Evolutionary conservation across 2,329 filamentous ascomycete genomes (phyloP).

Genomic region (Apiospora pterosperma): DNA sequence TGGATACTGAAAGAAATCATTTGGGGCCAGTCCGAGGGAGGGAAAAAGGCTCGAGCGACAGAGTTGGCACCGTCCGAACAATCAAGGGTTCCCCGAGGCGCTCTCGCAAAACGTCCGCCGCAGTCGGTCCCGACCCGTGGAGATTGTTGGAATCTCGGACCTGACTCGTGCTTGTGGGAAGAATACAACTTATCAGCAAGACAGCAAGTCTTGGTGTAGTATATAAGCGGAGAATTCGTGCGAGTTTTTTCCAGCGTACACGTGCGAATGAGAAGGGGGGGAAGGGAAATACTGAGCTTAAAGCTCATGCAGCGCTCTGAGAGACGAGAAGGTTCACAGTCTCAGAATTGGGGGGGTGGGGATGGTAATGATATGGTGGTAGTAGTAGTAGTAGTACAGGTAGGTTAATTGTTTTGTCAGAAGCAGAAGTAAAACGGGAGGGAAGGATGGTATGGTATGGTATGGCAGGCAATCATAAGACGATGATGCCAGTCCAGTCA

Average conservation of each 20-base stretch:
- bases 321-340: background rate
- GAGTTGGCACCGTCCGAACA: constrained; percentile 6
- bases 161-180: constrained; percentile 1
- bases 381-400: background rate
- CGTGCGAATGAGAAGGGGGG: background rate
- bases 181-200: background rate
- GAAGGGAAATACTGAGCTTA: background rate
- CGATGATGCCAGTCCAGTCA: constrained; percentile 1
- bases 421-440: background rate
- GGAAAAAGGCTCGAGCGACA: constrained; percentile 1
- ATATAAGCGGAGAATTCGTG: background rate
- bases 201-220: background rate
- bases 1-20: constrained; percentile 7
- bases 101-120: constrained; percentile 1
- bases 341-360: background rate
- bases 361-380: background rate
- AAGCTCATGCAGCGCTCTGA: background rate
- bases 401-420: background rate
- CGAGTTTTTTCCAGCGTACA: background rate
- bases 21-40: constrained; percentile 6
- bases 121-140: background rate
- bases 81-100: background rate
- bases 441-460: background rate
- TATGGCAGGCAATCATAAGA: background rate
- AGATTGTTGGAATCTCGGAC: background rate